A percentile compares a stretch with the other conserved stretches of the same genome.
phyloP scores from a whole-genome alignment of 305 asterid species.

The Lippia alba region DNA sequence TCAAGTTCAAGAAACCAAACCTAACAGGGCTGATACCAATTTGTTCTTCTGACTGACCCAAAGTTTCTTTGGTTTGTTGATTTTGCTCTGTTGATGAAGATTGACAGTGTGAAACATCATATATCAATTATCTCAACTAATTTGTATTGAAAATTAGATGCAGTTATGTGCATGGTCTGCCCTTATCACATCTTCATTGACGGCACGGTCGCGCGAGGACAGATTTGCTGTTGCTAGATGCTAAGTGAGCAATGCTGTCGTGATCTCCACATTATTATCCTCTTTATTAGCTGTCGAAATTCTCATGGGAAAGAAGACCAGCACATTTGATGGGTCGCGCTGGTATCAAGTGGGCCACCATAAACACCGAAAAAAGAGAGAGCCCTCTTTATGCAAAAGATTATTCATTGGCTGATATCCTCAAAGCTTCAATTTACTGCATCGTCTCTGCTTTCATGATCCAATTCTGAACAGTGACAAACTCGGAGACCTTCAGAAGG shows the following conservation, averaged over 20 bases:
- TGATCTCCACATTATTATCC: conserved; percentile 72
- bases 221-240: conserved; percentile 88
- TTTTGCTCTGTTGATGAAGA: too few species aligned
- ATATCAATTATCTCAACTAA: conserved; percentile 17
- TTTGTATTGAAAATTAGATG: conserved; percentile 35
- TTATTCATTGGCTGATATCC: too few species aligned
- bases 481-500: too few species aligned
- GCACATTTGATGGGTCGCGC: conserved; percentile 70
- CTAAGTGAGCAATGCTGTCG: conserved; percentile 81
- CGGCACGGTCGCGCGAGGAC: conserved; percentile 86
- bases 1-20: too few species aligned
- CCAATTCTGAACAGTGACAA: too few species aligned
- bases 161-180: conserved; percentile 93
- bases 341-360: conserved; percentile 88
- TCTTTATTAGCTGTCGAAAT: conserved; percentile 81
- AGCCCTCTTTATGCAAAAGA: conserved; percentile 55
- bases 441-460: too few species aligned
- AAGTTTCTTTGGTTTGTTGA: too few species aligned
- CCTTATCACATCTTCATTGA: conserved; percentile 71
- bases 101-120: too few species aligned
- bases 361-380: conserved; percentile 70
- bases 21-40: too few species aligned
- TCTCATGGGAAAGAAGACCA: conserved; percentile 84
- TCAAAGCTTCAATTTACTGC: too few species aligned
- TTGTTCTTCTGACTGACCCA: too few species aligned